Evolutionary conservation across 805 yeast species (phyloP).

Genomic region (Priceomyces melissophilus): DNA sequence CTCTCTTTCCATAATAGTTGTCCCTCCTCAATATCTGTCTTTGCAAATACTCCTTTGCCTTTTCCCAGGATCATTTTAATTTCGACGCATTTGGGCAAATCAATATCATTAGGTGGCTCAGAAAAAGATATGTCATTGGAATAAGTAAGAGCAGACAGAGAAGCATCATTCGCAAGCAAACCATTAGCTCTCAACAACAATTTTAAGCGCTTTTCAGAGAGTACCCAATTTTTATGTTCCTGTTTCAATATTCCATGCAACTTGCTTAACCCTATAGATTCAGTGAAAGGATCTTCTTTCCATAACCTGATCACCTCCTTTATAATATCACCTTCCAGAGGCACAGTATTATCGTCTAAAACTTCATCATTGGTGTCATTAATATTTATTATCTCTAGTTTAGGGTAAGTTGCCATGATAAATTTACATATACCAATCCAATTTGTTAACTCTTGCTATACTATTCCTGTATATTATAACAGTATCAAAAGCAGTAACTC

Average conservation of each 20-base stretch:
- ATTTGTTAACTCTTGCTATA: too few species aligned
- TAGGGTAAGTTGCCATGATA: too few species aligned
- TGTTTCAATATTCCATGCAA: conserved; percentile 49
- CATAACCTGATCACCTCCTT: conserved; percentile 61
- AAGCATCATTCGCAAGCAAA: conserved; percentile 29
- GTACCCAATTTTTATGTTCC: conserved; percentile 58
- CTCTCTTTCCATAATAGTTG: conserved; percentile 59
- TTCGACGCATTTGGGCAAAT: conserved; percentile 41
- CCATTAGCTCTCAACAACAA: conserved; percentile 55
- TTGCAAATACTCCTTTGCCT: conserved; percentile 55
- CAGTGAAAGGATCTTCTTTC: conserved; percentile 64
- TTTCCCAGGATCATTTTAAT: conserved; percentile 45
- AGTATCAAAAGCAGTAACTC: too few species aligned
- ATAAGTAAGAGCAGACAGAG: conserved; percentile 44
- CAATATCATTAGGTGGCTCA: conserved; percentile 40
- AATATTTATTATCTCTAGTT: conserved; percentile 33
- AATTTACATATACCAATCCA: too few species aligned
- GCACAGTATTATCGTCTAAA: conserved; percentile 32
- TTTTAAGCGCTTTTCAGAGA: conserved; percentile 57
- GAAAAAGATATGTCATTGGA: conserved; percentile 52
- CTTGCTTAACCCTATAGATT: conserved; percentile 52
- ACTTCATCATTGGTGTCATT: conserved; percentile 27
- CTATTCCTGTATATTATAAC: too few species aligned
- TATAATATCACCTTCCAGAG: conserved; percentile 57
- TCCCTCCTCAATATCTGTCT: conserved; percentile 44